Percentiles rank a stretch among this genome's conserved stretches.
Evolutionary conservation across 2,329 filamentous ascomycete species (phyloP).

Genomic region (Alternaria ethzedia): DNA sequence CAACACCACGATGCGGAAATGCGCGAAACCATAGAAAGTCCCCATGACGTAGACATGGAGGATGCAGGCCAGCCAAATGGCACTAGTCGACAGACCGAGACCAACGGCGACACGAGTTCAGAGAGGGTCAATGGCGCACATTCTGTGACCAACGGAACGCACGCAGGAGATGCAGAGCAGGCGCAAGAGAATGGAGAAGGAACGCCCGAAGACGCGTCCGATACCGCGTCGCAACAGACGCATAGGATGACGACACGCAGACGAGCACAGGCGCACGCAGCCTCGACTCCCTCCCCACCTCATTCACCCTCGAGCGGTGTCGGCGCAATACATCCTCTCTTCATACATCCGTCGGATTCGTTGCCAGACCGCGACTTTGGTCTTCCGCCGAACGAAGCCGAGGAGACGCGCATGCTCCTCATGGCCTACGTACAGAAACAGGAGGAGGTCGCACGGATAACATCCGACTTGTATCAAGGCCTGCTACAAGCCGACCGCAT

Average conservation of each 20-base stretch:
- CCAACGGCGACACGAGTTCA: constrained; percentile 14
- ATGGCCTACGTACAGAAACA: constrained; percentile 84
- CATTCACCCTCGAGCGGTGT: constrained; percentile 57
- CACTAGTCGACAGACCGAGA: constrained; percentile 6
- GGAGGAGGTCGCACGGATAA: constrained; percentile 78
- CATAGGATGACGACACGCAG: constrained; percentile 64
- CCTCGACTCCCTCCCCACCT: constrained; percentile 47
- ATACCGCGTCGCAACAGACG: constrained; percentile 51
- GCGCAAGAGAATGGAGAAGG: constrained; percentile 33
- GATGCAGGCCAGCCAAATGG: constrained; percentile 30
- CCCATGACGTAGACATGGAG: constrained; percentile 39
- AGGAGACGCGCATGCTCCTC: constrained; percentile 76
- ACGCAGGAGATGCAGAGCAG: constrained; percentile 17
- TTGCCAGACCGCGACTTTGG: constrained; percentile 73
- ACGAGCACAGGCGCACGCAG: constrained; percentile 59
- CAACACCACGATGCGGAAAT: constrained; percentile 15
- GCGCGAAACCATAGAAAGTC: constrained; percentile 18
- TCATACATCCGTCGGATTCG: constrained; percentile 67
- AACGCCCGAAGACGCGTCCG: constrained; percentile 48
- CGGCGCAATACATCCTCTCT: constrained; percentile 75
- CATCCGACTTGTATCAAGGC: constrained; percentile 71
- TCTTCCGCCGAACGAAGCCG: constrained; percentile 75
- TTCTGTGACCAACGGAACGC: constrained; percentile 30
- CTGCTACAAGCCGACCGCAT: constrained; percentile 75
- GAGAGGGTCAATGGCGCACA: constrained; percentile 25